A percentile compares a stretch with the other conserved stretches of the same genome.
phyloP scores from a whole-genome alignment of 345 rosid genomes.

The Punica granatum region DNA sequence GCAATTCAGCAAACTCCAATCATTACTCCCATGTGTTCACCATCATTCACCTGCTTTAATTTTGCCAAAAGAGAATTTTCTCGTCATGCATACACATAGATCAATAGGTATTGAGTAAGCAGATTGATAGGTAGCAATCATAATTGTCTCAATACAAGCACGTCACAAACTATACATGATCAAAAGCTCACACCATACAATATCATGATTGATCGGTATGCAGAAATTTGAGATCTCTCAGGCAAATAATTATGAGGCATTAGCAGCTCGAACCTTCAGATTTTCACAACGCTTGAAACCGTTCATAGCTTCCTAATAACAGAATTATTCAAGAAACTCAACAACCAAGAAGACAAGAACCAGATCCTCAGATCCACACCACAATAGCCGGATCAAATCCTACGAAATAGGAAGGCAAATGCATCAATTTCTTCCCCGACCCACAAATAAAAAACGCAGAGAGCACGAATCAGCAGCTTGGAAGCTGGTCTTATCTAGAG shows the following conservation, averaged over 20 bases:
- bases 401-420: background rate
- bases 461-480: background rate
- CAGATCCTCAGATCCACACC: constrained; percentile 6
- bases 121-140: constrained; percentile 1
- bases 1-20: constrained; percentile 1
- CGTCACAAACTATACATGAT: background rate
- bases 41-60: background rate
- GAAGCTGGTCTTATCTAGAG: background rate
- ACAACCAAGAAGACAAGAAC: background rate
- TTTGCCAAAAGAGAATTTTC: background rate
- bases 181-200: background rate
- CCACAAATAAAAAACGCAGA: background rate
- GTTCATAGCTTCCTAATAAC: background rate
- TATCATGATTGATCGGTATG: background rate
- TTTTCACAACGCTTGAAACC: background rate
- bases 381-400: constrained; percentile 6
- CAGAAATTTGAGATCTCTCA: background rate
- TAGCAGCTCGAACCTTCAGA: background rate
- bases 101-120: background rate
- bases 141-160: background rate
- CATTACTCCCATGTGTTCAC: background rate
- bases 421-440: background rate
- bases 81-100: background rate
- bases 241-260: background rate
- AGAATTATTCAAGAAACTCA: background rate